Percentiles rank a stretch among this genome's conserved stretches.
Conservation (phyloP, 345 rosid species). For the Clarkia xantiana region DNA sequence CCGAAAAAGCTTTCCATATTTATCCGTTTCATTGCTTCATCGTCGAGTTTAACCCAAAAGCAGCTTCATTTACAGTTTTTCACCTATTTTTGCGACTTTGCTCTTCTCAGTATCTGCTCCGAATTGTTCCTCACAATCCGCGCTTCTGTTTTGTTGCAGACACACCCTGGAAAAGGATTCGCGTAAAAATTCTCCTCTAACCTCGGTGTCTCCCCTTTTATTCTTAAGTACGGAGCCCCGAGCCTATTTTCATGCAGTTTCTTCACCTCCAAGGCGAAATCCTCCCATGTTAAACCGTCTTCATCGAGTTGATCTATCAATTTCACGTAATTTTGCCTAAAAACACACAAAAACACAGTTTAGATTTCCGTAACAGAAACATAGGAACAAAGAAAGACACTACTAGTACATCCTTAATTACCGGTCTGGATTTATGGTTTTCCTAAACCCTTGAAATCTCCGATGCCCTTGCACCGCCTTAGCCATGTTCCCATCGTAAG, state of each 20-base stretch:
- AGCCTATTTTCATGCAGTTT: constrained; percentile 30
- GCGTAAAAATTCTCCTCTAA: constrained; percentile 56
- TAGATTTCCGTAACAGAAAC: background rate
- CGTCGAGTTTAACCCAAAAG: too few species aligned
- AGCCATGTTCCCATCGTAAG: constrained; percentile 78
- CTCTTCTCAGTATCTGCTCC: too few species aligned
- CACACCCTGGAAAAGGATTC: constrained; percentile 62
- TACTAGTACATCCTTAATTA: constrained; percentile 6
- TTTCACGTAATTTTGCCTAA: constrained; percentile 35
- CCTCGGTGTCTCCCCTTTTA: constrained; percentile 20
- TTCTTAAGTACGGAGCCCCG: constrained; percentile 40
- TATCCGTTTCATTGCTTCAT: too few species aligned
- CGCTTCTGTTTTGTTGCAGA: constrained; percentile 22
- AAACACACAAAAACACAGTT: background rate
- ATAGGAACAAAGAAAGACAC: background rate
- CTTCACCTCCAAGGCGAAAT: constrained; percentile 28
- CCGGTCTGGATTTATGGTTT: constrained; percentile 63
- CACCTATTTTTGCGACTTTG: too few species aligned
- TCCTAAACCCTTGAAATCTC: constrained; percentile 50
- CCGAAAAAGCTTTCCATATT: too few species aligned
- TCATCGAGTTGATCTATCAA: constrained; percentile 41
- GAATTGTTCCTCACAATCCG: too few species aligned
- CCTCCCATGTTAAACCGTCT: constrained; percentile 32
- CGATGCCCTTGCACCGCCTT: constrained; percentile 64
- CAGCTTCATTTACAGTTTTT: too few species aligned